Base-by-base conservation (phyloP, 176 grass and related monocot genomes). In the Rhynchospora pubera region DNA sequence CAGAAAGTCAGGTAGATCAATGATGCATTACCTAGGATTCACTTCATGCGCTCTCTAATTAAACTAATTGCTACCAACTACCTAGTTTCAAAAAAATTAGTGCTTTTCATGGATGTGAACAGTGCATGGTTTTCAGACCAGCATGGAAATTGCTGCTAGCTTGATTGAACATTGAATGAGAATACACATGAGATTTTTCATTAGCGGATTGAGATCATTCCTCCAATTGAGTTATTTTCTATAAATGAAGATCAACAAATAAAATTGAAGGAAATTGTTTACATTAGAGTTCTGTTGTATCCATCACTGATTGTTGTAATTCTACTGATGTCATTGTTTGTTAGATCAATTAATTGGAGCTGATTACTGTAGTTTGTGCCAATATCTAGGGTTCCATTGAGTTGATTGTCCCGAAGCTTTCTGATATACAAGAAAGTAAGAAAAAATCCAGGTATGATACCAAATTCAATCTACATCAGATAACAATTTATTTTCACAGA, bases 301-400 rank as follows among this genome's bases (percentile, higher is more conserved):
- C 65, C 26, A 76, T 50, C 91, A 39, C 34, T 39, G 13, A 83
- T 72, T 21, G 82, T 0, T 39, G 85, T 87, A 0, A 91, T 15
- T 9, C 4, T 0, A 26, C 4, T 56, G 12, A 97, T 97, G 0
- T 79, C 0, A 45, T 97, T 97, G 61, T 92, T 83, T 39, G 57
- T 90, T 52, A 97, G 65, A 91, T 97, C 94, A 48, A 97, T 90
- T 26, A 83, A 21, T 45, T 84, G 58, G 42, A 97, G 94, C 62
- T 86, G 87, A 70, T 56, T 81, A 44, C 90, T 66, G 78, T 83
- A 89, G 24, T 78, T 70, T 12, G 85, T 57, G 46, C 89, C 85
- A 52, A 94, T 86, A 8, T 39, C 55, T n/a, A 97, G 55, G 0
- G 94, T 94, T 45, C 92, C 94, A 1, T 94, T 97, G 22, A 97